Evolutionary conservation across 2,329 filamentous ascomycete genomes (phyloP).

Genomic region (Pseudocercospora musae): DNA sequence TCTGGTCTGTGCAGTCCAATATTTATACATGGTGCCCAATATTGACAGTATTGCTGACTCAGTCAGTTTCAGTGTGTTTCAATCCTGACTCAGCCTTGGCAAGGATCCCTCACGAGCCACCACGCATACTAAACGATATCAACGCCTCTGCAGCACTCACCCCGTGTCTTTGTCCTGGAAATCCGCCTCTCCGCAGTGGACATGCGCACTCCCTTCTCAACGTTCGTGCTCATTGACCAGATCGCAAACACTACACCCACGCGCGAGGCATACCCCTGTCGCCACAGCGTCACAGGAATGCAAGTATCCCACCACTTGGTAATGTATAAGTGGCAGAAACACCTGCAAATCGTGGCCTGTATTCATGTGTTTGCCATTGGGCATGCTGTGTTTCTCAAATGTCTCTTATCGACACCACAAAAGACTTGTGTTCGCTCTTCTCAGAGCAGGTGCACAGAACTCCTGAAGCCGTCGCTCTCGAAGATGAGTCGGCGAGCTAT

Average conservation of each 20-base stretch:
- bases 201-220: not conserved
- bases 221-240: not conserved
- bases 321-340: not conserved
- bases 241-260: not conserved
- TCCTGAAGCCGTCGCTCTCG: slow-evolving; percentile 66
- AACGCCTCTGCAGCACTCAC: not conserved
- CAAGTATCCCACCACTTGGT: not conserved
- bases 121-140: not conserved
- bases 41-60: too few species aligned
- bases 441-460: slow-evolving; percentile 64
- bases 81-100: too few species aligned
- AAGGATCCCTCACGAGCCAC: too few species aligned
- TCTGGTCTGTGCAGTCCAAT: too few species aligned
- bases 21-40: too few species aligned
- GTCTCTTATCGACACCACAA: slow-evolving; percentile 65
- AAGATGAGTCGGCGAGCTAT: slow-evolving; percentile 64
- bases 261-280: not conserved
- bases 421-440: slow-evolving; percentile 72
- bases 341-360: not conserved
- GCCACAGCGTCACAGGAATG: slow-evolving; percentile 3
- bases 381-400: slow-evolving; percentile 41
- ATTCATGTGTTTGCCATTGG: not conserved
- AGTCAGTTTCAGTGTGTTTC: too few species aligned
- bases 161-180: not conserved
- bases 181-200: not conserved